Conservation (phyloP, 164 flowering plant genomes). For the Kingdonia uniflora region DNA sequence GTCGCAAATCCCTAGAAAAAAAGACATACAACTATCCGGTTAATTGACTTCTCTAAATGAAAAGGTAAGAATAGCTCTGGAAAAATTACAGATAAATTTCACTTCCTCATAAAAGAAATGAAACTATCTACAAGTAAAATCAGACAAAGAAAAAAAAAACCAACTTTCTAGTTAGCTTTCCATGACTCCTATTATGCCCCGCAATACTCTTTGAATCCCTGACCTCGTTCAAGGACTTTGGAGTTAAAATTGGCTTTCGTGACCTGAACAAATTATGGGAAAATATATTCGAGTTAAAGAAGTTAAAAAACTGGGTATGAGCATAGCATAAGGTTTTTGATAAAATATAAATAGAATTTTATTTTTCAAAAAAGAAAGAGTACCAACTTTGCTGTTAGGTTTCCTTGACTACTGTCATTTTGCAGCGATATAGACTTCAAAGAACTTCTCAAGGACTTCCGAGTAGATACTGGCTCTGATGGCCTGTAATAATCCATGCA, state of each 20-base stretch:
- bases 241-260: conserved; percentile 6
- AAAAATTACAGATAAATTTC: background rate
- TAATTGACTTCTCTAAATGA: conserved; percentile 4
- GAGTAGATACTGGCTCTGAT: conserved; percentile 9
- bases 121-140: too few relatives aligned
- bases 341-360: too few relatives aligned
- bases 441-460: conserved; percentile 11
- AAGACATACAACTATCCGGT: conserved; percentile 4
- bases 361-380: too few relatives aligned
- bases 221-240: conserved; percentile 16
- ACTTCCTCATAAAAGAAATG: too few relatives aligned
- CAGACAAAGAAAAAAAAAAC: too few relatives aligned
- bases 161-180: conserved; percentile 68
- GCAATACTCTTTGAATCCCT: conserved; percentile 15
- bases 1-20: conserved; percentile 51
- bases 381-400: conserved; percentile 9
- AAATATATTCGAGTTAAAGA: too few relatives aligned
- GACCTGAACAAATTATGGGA: conserved; percentile 11
- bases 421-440: conserved; percentile 8
- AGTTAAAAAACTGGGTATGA: too few relatives aligned
- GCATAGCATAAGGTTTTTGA: too few relatives aligned
- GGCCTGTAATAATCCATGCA: conserved; percentile 23
- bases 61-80: too few relatives aligned
- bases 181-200: conserved; percentile 24
- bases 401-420: conserved; percentile 30